A percentile compares a stretch with the other conserved stretches of the same genome.
phyloP scores from a whole-genome alignment of 441 rosid species.

The Adansonia grandidieri region DNA sequence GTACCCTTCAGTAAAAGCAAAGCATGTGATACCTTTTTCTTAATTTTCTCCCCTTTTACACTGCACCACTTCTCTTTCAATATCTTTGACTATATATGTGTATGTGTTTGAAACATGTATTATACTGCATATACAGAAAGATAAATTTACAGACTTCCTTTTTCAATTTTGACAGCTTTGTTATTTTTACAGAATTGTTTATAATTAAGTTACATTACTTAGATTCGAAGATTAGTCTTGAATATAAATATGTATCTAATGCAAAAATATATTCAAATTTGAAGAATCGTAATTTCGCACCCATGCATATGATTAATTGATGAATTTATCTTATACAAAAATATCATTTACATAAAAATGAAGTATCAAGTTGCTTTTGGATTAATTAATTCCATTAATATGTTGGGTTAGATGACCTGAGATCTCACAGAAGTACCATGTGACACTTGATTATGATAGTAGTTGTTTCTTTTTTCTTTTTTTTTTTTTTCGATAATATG shows the following conservation, averaged over 20 bases:
- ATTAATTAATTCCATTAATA: constrained; percentile 7
- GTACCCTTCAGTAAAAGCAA: constrained; percentile 28
- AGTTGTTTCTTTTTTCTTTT: neutral
- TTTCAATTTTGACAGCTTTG: neutral
- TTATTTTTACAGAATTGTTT: neutral
- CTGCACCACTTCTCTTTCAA: constrained; percentile 22
- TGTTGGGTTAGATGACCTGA: constrained; percentile 22
- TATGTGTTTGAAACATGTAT: no score
- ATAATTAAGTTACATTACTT: neutral
- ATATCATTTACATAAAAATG: neutral
- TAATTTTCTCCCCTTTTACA: constrained; percentile 22
- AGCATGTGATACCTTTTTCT: constrained; percentile 36
- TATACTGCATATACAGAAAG: neutral
- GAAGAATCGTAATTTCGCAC: no score
- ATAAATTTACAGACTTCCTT: neutral
- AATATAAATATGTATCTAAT: no score
- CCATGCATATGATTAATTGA: no score
- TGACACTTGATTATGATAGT: constrained; percentile 6
- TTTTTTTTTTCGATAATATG: neutral
- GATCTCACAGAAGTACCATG: constrained; percentile 13
- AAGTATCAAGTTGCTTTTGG: neutral
- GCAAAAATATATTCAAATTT: no score
- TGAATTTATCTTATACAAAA: neutral
- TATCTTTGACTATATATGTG: constrained; percentile 26
- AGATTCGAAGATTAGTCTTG: no score